These are phyloP conservation scores for Ceratocystis ficicola DNA, from an alignment of 2,329 filamentous ascomycete genomes.

Conservation along the genomic window DNA sequence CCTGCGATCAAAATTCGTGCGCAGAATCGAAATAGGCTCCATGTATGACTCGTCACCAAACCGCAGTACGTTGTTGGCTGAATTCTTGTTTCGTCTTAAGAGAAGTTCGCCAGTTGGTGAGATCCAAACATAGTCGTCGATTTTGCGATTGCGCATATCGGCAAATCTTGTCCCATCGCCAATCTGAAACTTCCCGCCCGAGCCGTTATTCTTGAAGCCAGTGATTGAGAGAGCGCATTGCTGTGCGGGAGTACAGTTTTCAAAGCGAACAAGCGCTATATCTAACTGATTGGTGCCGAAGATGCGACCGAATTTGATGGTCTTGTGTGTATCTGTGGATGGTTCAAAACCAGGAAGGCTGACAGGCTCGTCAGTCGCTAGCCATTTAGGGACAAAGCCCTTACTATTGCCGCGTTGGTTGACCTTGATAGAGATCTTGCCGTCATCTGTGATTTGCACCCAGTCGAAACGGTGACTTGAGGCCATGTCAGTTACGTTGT, in stretches of 20 bases:
- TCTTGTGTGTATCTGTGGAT: neutral
- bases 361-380: neutral
- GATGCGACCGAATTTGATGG: conserved; percentile 24
- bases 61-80: neutral
- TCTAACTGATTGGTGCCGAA: conserved; percentile 20
- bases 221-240: conserved; percentile 18
- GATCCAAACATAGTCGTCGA: conserved; percentile 25
- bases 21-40: conserved; percentile 7
- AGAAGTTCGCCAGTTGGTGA: conserved; percentile 19
- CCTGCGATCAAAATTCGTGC: conserved; percentile 24
- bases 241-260: neutral
- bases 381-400: conserved; percentile 21
- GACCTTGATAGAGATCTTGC: conserved; percentile 26
- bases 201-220: conserved; percentile 24
- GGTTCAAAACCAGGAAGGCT: neutral
- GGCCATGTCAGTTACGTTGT: conserved; percentile 23
- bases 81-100: conserved; percentile 17
- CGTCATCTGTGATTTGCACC: conserved; percentile 27
- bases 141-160: conserved; percentile 19
- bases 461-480: conserved; percentile 12
- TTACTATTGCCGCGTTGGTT: conserved; percentile 24
- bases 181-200: conserved; percentile 22
- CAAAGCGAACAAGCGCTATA: neutral
- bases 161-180: conserved; percentile 23
- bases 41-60: neutral